Base-by-base conservation (phyloP, 176 grass and related monocot genomes). In the Alopecurus myosuroides region DNA sequence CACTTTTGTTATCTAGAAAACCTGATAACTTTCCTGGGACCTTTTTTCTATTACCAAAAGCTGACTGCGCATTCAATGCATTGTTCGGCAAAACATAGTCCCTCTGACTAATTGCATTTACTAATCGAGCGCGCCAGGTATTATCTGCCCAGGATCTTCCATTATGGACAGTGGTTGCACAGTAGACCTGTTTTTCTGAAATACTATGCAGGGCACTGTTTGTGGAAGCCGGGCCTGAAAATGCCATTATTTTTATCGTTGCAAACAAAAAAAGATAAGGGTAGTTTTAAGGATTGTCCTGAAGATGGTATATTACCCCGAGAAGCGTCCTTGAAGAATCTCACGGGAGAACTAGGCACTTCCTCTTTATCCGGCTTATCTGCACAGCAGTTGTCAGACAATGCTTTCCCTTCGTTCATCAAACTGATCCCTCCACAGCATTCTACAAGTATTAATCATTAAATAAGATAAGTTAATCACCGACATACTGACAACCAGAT, bases 351-450 rank as follows among this genome's bases (percentile, higher is more conserved):
- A 40, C 40, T 81, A 80, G 18, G 18, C n/a, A 18, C 57, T 84
- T 87, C 81, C 58, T 85, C 40, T 55, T 88, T 68, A 75, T 88
- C 66, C 33, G 20, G 56, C 65, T 86, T 83, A 79, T 88, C 79
- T 80, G 37, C 25, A 56, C 76, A 61, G 40, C 66, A 68, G 85
- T 89, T 79, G 35, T 61, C 65, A 28, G 19, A 74, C 19, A 64
- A 74, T 80, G 79, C 77, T 85, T 87, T 74, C 83, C 69, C 66
- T 78, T 86, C 79, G 26, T 88, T 88, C 73, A 88, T 84, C 23
- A 86, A 67, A 76, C 83, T 85, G 73, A 93, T 85, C 85, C 86
- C 86, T 83, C 78, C 86, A 77, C n/a, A 86, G 67, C 78, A 86
- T 79, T 84, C 85, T 88, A 85, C 80, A 85, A 82, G 40, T 56